Evolutionary conservation across 73 alveolate genomes (phyloP).

Genomic region (Symbiodinium pilosum): DNA sequence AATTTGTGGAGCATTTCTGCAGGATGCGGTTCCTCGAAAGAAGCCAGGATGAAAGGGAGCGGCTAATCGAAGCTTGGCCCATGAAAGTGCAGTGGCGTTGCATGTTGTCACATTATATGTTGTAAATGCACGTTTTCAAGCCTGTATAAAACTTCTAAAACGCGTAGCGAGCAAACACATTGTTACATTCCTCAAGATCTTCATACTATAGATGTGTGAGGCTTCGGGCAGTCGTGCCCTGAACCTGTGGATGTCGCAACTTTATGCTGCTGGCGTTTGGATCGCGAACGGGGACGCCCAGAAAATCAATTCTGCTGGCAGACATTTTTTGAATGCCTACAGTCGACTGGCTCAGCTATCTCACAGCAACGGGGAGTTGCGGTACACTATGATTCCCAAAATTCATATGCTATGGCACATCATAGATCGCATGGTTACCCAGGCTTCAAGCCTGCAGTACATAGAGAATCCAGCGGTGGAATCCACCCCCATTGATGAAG

Average conservation of each 20-base stretch:
- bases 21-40: not conserved
- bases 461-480: not conserved
- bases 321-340: not conserved
- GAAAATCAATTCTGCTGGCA: not conserved
- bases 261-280: not conserved
- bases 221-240: not conserved
- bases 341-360: not conserved
- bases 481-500: not conserved
- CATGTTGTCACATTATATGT: too few relatives aligned
- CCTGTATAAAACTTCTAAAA: too few relatives aligned
- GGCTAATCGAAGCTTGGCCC: conserved; percentile 6
- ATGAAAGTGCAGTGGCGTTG: too few relatives aligned
- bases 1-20: not conserved
- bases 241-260: conserved; percentile 5
- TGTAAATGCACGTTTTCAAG: too few relatives aligned
- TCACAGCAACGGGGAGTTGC: not conserved
- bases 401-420: conserved; percentile 24
- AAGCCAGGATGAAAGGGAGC: not conserved
- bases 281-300: not conserved
- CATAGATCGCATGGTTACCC: not conserved
- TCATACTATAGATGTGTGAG: not conserved
- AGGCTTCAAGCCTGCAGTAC: not conserved
- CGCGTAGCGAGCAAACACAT: too few relatives aligned
- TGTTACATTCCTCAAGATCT: too few relatives aligned
- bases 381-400: not conserved